Base-by-base conservation (phyloP, 495 filamentous ascomycete species). In the Cryomyces minteri region DNA sequence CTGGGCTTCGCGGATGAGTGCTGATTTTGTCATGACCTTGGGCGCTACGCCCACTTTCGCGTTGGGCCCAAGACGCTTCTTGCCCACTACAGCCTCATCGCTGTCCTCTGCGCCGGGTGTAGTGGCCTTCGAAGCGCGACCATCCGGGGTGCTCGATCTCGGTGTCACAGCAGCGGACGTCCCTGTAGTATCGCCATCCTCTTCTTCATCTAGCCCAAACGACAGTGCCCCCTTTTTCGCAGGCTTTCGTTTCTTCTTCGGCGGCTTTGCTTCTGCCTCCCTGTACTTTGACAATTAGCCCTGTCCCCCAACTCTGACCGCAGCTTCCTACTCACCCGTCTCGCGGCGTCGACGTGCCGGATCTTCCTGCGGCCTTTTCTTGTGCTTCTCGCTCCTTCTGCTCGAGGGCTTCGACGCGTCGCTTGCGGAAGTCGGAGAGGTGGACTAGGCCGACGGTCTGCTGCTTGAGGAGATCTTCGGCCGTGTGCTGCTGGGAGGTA, bases 401-500 rank as follows among this genome's bases (percentile, higher is more conserved):
- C 62, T 96, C 90, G 31, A 93, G 67, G 30, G 88, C 84, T 61
- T 98, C 85, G 51, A 87, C 88, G 61, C 90, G 86, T 36, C 90
- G 79, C 63, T 98, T 96, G 61, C 90, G 87, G 66, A 95, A 98
- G 59, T 96, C 90, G 52, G 79, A 82, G 37, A 95, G 77, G 45
- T 84, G 72, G 39, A 96, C 90, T 10, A 98, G 77, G 39, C 90
- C 90, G 44, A 94, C 87, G 1, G 90, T 98, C 58, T 87, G 82
- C 36, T 80, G 85, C 51, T 85, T 87, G 18, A 98, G 75, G n/a
- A 88, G 70, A 46, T 95, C 82, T 64, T 93, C 81, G 11, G 87
- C 82, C 0, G 87, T 88, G 45, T 79, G 71, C 44, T 72, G 76
- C 51, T 90, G 84, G 14, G 80, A 66, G 4, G 80, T 82, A 65